Percentiles rank a stretch among this genome's conserved stretches.
phyloP scores from a whole-genome alignment of 768 basidiomycete species.

The Leccinum pellstonianum region DNA sequence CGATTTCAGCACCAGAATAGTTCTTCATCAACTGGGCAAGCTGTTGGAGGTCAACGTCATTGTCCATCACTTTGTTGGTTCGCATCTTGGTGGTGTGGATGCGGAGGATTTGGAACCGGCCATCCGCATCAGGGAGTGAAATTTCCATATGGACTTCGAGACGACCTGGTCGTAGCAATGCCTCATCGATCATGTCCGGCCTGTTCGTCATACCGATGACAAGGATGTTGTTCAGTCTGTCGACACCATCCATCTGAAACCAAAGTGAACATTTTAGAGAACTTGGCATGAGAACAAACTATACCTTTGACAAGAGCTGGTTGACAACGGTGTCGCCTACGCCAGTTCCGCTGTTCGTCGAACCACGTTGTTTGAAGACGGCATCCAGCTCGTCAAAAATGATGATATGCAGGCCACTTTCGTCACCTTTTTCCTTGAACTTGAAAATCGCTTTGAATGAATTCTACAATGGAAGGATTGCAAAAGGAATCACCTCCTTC shows the following conservation, averaged over 20 bases:
- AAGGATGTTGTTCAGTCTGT: slow-evolving; percentile 97
- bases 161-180: slow-evolving; percentile 93
- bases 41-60: slow-evolving; percentile 78
- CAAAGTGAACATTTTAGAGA: slow-evolving; percentile 11
- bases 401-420: slow-evolving; percentile 97
- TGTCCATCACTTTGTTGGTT: slow-evolving; percentile 83
- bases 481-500: slow-evolving; percentile 65
- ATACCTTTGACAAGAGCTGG: slow-evolving; percentile 92
- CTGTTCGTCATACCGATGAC: slow-evolving; percentile 99
- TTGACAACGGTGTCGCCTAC: slow-evolving; percentile 99
- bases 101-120: slow-evolving; percentile 88
- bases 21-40: slow-evolving; percentile 89
- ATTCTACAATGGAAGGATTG: neutral
- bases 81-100: slow-evolving; percentile 98
- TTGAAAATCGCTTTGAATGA: slow-evolving; percentile 30
- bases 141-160: slow-evolving; percentile 99
- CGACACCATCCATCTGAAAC: slow-evolving; percentile 95
- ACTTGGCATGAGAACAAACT: neutral
- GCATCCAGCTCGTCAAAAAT: slow-evolving; percentile 99
- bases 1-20: slow-evolving; percentile 96
- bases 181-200: slow-evolving; percentile 98
- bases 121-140: slow-evolving; percentile 91
- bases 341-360: slow-evolving; percentile 86
- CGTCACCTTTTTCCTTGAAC: slow-evolving; percentile 98
- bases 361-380: slow-evolving; percentile 98